Conservation (phyloP, 768 basidiomycete genomes). For the Cytidiella melzeri region DNA sequence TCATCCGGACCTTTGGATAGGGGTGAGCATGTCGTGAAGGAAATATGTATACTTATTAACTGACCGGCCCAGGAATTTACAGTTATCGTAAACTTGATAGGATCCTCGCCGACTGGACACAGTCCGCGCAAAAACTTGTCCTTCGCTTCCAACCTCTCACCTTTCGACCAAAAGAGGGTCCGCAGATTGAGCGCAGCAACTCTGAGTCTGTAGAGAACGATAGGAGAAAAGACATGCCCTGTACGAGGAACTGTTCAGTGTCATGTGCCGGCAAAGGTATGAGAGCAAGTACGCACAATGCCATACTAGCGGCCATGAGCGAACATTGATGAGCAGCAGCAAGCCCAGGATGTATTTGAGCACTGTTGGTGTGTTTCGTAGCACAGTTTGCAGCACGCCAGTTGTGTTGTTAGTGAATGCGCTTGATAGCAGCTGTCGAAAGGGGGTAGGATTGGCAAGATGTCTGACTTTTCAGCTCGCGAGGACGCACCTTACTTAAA, state of each 20-base stretch:
- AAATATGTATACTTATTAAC: conserved; percentile 19
- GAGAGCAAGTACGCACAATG: conserved; percentile 44
- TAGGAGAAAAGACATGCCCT: conserved; percentile 31
- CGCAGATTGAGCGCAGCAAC: conserved; percentile 29
- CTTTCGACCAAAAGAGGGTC: conserved; percentile 27
- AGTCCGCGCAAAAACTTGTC: not conserved
- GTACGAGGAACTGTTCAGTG: conserved; percentile 1
- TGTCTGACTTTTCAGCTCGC: no score
- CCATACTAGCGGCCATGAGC: conserved; percentile 63
- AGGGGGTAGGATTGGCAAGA: no score
- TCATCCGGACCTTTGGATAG: conserved; percentile 61
- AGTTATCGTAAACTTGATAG: conserved; percentile 38
- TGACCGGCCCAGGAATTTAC: conserved; percentile 53
- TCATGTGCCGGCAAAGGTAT: not conserved
- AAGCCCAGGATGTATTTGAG: conserved; percentile 39
- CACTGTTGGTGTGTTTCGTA: conserved; percentile 10
- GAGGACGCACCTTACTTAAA: no score
- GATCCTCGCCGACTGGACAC: conserved; percentile 24
- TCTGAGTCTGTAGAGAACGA: conserved; percentile 30
- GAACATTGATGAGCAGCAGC: conserved; percentile 50
- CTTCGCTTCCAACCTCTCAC: not conserved
- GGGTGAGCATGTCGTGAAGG: not conserved
- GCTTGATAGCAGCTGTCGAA: not conserved
- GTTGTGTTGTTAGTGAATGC: not conserved
- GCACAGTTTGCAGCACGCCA: not conserved